Evolutionary conservation across 75 land plant species (phyloP), one percentile per base, ranked within the genome.

Genomic region (Sequoiadendron giganteum): DNA sequence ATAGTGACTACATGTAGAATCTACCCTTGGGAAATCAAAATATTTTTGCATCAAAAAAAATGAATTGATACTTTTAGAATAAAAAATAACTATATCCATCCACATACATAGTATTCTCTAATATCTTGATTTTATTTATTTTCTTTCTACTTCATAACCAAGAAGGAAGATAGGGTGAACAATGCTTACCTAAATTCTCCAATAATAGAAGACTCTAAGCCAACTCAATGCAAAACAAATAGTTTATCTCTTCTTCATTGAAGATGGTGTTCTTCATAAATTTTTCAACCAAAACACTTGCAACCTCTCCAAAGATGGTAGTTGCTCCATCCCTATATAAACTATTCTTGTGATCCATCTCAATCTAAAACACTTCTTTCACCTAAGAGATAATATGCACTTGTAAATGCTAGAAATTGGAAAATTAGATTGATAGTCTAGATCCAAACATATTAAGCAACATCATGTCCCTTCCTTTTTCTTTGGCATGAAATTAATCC

Each of bases 41-140:
- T 25, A 95, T 89, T 83, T 93, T 94, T 38, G 92, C 96, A 91
- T 95, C 96, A 89, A 95, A 95, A 42, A 94, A 95, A 4, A 95
- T n/a, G 32, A 88, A 86, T 68, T 84, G 91, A 34, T 87, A 81
- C 38, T 78, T 28, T 21, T 78, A 18, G 25, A 55, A 42, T 1
- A 48, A 54, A 42, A 76, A 49, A 13, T 65, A 25, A 9, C 38
- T 34, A 78, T 70, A 84, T 54, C 78, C 65, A 78, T 90, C 92
- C 79, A 89, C 91, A 90, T 73, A 90, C 0, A 90, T 54, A 30
- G 89, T 90, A 83, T 90, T 92, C 43, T 83, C 85, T 5, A 85
- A 78, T 30, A 92, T 34, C 77, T 73, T 92, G 16, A 82, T 52
- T 21, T 77, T 90, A 16, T 90, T 88, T 2, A 70, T 40, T 42